These are phyloP conservation scores for Gilbertella persicaria DNA, from an alignment of 371 early-diverging fungal species.

Conservation along the genomic window DNA sequence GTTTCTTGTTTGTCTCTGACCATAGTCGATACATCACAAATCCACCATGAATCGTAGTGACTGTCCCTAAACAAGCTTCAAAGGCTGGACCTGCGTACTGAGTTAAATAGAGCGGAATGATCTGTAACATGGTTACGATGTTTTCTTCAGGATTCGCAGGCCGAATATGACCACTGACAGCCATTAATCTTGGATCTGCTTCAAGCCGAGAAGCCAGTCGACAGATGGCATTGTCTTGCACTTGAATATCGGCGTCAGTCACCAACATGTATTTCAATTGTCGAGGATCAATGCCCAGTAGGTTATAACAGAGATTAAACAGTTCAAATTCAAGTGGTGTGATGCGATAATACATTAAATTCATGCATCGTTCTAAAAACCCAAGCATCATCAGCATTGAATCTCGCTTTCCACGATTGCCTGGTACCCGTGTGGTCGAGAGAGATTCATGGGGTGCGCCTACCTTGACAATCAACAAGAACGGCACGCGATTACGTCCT, in stretches of 20 bases:
- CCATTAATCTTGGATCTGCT: conserved; percentile 37
- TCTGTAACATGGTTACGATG: conserved; percentile 49
- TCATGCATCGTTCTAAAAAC: conserved; percentile 51
- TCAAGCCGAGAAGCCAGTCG: conserved; percentile 38
- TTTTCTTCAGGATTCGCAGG: conserved; percentile 53
- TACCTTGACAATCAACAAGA: conserved; percentile 44
- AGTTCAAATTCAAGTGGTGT: conserved; percentile 50
- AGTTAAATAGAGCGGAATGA: conserved; percentile 43
- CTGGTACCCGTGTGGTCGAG: conserved; percentile 16
- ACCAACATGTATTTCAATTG: conserved; percentile 50
- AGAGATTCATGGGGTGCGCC: conserved; percentile 30
- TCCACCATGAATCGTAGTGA: conserved; percentile 44
- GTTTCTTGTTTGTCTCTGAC: conserved; percentile 7
- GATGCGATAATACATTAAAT: conserved; percentile 39
- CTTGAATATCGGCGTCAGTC: conserved; percentile 48
- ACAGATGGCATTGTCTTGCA: conserved; percentile 37
- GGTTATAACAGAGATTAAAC: conserved; percentile 47
- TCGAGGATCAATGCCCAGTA: conserved; percentile 49
- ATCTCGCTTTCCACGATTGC: conserved; percentile 53
- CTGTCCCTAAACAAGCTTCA: conserved; percentile 48
- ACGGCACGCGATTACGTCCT: conserved; percentile 50
- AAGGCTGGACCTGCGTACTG: conserved; percentile 45
- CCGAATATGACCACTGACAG: conserved; percentile 48
- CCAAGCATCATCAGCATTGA: conserved; percentile 40
- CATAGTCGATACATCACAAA: conserved; percentile 53